Evolutionary conservation across 768 basidiomycete genomes (phyloP), one percentile per base, ranked within the genome.

Genomic region (Tylopilus plumbeoviolaceoides): DNA sequence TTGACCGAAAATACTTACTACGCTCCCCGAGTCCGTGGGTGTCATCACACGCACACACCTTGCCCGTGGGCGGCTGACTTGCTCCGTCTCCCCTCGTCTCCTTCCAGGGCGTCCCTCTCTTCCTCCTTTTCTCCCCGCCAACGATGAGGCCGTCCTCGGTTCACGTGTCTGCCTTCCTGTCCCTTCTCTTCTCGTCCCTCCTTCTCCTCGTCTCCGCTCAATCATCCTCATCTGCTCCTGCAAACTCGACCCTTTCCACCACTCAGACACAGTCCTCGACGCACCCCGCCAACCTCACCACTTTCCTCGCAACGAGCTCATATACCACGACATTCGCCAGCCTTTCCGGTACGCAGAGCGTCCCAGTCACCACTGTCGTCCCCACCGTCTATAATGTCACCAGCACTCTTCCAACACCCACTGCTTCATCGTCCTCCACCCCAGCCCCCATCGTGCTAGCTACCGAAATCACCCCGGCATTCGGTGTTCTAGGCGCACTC

Each of bases 401-500:
- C 47, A 68, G 75, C 50, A 83, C 82, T 7, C 59, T 79, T 51
- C 74, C 83, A 12, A 61, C 75, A 7, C 69, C 76, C 28, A 69
- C 80, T n/a, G 60, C 79, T 5, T 76, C 82, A 1, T 67, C 83
- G 3, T 67, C 78, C 35, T 49, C 72, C 39, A 60, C 72, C 48
- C 67, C 68, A 59, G 58, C 57, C 54, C 70, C 71, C 59, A 72
- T 63, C 55, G 64, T 59, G 56, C 74, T 78, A 14, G 80, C 76
- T 20, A 92, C 93, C 18, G 79, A 73, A 64, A 73, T 95, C 35
- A 89, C 92, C 63, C 90, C 91, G 25, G 93, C 85, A 15, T 98
- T 95, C 70, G 93, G 85, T 47, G 89, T 94, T 28, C 78, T 94
- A 15, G 95, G 95, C 44, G 89, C 82, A 5, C 70, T 97, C 55